phyloP scores from a whole-genome alignment of 1,284 basidiomycete genomes.

The Tausonia pullulans region DNA sequence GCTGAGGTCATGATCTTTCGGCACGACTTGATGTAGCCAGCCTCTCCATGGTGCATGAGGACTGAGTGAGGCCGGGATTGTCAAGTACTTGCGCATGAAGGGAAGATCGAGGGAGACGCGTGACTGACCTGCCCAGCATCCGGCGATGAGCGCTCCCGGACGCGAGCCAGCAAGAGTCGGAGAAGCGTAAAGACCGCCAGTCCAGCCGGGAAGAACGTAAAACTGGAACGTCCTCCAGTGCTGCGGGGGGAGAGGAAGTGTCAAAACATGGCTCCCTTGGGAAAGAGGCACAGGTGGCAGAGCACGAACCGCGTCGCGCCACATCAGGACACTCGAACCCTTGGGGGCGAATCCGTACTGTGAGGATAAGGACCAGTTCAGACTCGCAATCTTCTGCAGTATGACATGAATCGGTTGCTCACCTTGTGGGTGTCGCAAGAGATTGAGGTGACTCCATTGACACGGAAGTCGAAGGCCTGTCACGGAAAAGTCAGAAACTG shows the following conservation, averaged over 20 bases:
- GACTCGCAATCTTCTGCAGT: neutral
- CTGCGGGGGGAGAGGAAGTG: slow-evolving; percentile 12
- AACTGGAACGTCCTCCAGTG: slow-evolving; percentile 39
- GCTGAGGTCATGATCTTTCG: slow-evolving; percentile 67
- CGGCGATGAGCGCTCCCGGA: slow-evolving; percentile 88
- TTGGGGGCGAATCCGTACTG: slow-evolving; percentile 77
- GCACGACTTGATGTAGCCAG: slow-evolving; percentile 82
- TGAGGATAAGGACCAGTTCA: neutral
- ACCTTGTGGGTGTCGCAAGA: slow-evolving; percentile 85
- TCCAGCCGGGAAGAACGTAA: slow-evolving; percentile 14
- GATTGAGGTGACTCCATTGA: slow-evolving; percentile 60
- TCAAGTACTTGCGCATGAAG: neutral
- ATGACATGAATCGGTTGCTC: slow-evolving; percentile 28
- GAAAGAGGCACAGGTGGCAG: too few species aligned
- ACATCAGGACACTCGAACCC: slow-evolving; percentile 87
- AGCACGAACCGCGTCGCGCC: slow-evolving; percentile 51
- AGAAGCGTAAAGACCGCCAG: slow-evolving; percentile 67
- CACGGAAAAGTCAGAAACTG: slow-evolving; percentile 30
- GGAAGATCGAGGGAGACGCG: slow-evolving; percentile 32
- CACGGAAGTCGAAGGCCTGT: slow-evolving; percentile 72
- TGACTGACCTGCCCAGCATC: slow-evolving; percentile 86
- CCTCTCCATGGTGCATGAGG: neutral
- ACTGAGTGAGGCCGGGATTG: neutral
- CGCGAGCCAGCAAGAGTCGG: slow-evolving; percentile 79
- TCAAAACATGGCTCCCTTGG: slow-evolving; percentile 48